phyloP scores from a whole-genome alignment of 2,329 filamentous ascomycete genomes.

The Hymenoscyphus fructigenus region DNA sequence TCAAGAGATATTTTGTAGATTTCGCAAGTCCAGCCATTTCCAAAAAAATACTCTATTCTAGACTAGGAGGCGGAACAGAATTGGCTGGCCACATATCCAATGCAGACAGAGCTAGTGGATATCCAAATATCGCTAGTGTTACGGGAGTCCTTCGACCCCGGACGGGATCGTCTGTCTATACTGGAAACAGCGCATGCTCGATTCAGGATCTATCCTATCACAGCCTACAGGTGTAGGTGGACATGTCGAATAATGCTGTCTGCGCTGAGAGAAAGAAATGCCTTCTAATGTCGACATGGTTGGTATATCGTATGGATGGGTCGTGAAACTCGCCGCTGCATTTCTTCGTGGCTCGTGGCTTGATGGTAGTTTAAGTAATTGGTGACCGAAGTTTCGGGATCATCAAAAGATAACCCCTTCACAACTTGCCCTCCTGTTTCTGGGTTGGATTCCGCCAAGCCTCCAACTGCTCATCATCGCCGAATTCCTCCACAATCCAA shows the following conservation, averaged over 20 bases:
- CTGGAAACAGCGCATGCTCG: background rate
- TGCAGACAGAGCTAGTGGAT: background rate
- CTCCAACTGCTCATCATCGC: background rate
- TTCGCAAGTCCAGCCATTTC: background rate
- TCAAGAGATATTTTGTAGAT: background rate
- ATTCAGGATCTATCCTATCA: background rate
- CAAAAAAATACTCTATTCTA: background rate
- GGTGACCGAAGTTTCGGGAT: background rate
- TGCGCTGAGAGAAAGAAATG: background rate
- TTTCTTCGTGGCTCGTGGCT: background rate
- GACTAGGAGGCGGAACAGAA: background rate
- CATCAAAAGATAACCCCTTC: background rate
- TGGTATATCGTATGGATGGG: background rate
- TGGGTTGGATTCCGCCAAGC: slow-evolving; percentile 20
- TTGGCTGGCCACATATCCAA: background rate
- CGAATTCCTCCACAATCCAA: slow-evolving; percentile 48
- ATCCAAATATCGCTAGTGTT: background rate
- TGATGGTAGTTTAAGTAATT: background rate
- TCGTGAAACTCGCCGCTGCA: background rate
- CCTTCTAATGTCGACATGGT: background rate
- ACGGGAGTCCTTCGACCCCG: background rate
- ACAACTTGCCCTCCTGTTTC: background rate
- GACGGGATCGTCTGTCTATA: background rate
- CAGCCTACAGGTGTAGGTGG: background rate
- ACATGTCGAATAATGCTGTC: background rate